Conservation (phyloP, 129 eudicot species). For the Artemisia tridentata region DNA sequence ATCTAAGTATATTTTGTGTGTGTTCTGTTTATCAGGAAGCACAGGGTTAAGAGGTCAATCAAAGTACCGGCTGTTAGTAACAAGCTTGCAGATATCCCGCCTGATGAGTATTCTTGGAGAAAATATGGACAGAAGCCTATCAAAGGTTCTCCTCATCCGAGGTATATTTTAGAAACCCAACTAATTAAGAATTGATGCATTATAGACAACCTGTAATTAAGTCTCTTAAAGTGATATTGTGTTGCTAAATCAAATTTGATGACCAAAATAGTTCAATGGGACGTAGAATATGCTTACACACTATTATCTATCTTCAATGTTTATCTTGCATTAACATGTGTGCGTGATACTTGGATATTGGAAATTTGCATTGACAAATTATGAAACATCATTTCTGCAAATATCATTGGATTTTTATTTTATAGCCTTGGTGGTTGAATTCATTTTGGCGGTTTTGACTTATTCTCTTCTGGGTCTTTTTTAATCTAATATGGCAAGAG, state of each 20-base stretch:
- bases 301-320: background rate
- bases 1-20: background rate
- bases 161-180: constrained; percentile 42
- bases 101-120: constrained; percentile 98
- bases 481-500: background rate
- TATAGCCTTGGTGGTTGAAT: too few relatives aligned
- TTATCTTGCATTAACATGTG: background rate
- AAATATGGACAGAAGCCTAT: constrained; percentile 98
- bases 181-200: background rate
- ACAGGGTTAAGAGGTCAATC: constrained; percentile 81
- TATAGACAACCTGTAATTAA: background rate
- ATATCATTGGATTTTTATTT: too few relatives aligned
- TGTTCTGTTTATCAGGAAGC: constrained; percentile 58
- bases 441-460: too few relatives aligned
- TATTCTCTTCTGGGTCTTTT: background rate
- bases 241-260: background rate
- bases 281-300: constrained; percentile 1
- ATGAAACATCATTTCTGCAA: background rate
- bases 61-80: constrained; percentile 96
- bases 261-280: background rate
- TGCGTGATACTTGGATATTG: constrained; percentile 1
- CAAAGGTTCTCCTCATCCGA: constrained; percentile 98
- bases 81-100: constrained; percentile 97
- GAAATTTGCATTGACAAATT: background rate
- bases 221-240: background rate